phyloP scores from a whole-genome alignment of 2,329 filamentous ascomycete genomes.

The Blastomyces emzantsi region DNA sequence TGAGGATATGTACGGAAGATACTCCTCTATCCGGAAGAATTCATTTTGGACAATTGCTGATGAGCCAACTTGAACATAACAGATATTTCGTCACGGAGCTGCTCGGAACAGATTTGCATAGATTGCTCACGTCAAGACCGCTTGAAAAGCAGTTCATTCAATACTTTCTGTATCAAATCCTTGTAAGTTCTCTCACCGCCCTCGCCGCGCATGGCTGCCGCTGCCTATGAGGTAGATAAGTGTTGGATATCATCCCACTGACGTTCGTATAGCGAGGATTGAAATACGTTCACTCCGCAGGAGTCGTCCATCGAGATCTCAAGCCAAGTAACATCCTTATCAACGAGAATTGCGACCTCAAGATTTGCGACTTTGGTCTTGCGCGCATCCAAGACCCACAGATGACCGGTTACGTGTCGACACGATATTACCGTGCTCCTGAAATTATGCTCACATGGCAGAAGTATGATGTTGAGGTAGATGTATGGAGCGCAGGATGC shows the following conservation, averaged over 20 bases:
- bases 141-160: conserved; percentile 99
- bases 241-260: conserved; percentile 1
- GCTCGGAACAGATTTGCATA: conserved; percentile 90
- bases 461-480: conserved; percentile 98
- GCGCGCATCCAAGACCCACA: conserved; percentile 97
- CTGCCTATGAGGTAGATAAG: neutral
- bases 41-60: neutral
- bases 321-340: conserved; percentile 99
- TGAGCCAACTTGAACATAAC: conserved; percentile 33
- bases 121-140: conserved; percentile 85
- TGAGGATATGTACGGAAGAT: conserved; percentile 75
- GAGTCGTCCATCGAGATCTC: conserved; percentile 92
- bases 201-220: neutral
- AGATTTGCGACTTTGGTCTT: conserved; percentile 98
- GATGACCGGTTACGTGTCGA: conserved; percentile 99
- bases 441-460: conserved; percentile 99
- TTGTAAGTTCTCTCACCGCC: conserved; percentile 52
- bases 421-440: conserved; percentile 94
- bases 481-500: conserved; percentile 72
- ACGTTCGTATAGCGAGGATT: conserved; percentile 63
- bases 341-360: conserved; percentile 98
- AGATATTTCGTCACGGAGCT: conserved; percentile 98
- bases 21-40: neutral
- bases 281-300: conserved; percentile 98
- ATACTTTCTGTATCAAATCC: conserved; percentile 98